Evolutionary conservation across 768 basidiomycete species (phyloP).

Genomic region (Trametes cubensis): DNA sequence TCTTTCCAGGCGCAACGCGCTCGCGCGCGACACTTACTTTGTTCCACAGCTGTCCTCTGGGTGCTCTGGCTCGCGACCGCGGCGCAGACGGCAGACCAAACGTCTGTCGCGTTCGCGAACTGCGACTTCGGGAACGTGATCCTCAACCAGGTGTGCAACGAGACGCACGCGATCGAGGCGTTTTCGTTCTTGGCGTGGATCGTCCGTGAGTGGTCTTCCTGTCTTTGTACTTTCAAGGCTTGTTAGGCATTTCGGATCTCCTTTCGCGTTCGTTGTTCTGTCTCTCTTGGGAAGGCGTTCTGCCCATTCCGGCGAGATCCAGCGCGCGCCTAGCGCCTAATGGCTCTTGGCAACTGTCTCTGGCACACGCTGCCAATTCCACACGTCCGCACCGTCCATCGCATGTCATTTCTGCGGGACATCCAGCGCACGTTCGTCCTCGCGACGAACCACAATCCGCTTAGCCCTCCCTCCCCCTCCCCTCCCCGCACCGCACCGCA

Average conservation of each 20-base stretch:
- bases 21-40: neutral
- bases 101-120: slow-evolving; percentile 12
- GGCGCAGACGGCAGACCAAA: slow-evolving; percentile 24
- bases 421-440: too few species aligned
- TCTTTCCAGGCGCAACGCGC: neutral
- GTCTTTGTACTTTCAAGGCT: too few species aligned
- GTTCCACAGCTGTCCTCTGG: slow-evolving; percentile 29
- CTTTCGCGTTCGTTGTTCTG: too few species aligned
- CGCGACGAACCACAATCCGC: too few species aligned
- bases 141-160: slow-evolving; percentile 29
- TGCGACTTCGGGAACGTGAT: slow-evolving; percentile 23
- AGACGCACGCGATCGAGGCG: slow-evolving; percentile 32
- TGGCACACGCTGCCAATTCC: too few species aligned
- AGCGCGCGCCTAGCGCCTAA: too few species aligned
- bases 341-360: too few species aligned
- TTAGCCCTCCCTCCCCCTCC: neutral
- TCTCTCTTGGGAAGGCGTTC: too few species aligned
- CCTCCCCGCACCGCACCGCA: neutral
- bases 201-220: slow-evolving; percentile 19
- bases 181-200: slow-evolving; percentile 34
- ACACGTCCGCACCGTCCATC: too few species aligned
- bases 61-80: slow-evolving; percentile 36
- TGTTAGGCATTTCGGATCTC: too few species aligned
- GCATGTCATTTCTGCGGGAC: too few species aligned
- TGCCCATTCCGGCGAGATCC: too few species aligned